Conservation (phyloP, 2,329 filamentous ascomycete genomes). For the Claviceps purpurea region DNA sequence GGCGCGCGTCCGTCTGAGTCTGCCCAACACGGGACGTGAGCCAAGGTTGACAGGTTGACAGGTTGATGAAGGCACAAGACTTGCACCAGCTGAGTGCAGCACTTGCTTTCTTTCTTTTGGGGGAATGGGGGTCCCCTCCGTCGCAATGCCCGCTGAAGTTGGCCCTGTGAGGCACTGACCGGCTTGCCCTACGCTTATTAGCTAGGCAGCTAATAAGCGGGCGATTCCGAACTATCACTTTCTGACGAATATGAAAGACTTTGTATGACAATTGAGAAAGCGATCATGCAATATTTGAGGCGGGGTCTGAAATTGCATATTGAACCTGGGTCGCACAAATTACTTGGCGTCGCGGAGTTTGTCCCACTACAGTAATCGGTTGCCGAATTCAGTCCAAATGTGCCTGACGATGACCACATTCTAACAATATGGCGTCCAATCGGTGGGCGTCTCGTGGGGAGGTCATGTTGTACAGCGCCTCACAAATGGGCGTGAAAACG, state of each 20-base stretch:
- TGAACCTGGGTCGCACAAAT: background rate
- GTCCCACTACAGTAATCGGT: background rate
- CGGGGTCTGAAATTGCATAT: constrained; percentile 1
- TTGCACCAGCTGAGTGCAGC: background rate
- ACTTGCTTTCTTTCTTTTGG: background rate
- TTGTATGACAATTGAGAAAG: background rate
- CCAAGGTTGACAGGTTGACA: background rate
- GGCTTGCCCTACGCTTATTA: background rate
- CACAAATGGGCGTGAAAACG: background rate
- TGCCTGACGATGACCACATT: constrained; percentile 2
- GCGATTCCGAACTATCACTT: background rate
- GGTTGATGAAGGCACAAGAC: background rate
- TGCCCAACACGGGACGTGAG: background rate
- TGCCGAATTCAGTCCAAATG: background rate
- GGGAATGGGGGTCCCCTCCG: background rate
- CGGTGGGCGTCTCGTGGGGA: background rate
- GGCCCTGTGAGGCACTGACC: background rate
- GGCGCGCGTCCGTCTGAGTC: background rate
- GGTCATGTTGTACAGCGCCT: background rate
- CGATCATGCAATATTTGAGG: background rate
- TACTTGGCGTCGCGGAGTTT: background rate
- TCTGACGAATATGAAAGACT: background rate
- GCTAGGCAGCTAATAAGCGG: background rate
- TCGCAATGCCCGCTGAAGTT: background rate
- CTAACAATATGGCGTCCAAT: background rate